Evolutionary conservation across 331 rosid genomes (phyloP).

Genomic region (Cydonia oblonga): DNA sequence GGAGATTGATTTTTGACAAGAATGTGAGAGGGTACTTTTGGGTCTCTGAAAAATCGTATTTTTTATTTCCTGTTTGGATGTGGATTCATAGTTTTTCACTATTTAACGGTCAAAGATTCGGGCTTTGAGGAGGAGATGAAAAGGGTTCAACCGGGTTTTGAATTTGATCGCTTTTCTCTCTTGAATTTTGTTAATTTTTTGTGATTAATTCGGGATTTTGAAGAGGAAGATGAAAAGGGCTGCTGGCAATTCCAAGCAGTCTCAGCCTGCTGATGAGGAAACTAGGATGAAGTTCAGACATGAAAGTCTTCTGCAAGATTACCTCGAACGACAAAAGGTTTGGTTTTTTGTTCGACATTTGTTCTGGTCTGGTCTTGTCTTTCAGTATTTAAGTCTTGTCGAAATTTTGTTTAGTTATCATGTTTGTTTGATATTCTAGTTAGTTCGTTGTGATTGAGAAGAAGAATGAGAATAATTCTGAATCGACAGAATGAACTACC

Average conservation of each 20-base stretch:
- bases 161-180: not conserved
- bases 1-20: not conserved
- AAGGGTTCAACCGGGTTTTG: not conserved
- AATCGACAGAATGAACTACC: not conserved
- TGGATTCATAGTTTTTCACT: not conserved
- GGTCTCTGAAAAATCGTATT: too few relatives aligned
- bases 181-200: not conserved
- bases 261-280: slow-evolving; percentile 4
- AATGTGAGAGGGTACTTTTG: too few relatives aligned
- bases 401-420: not conserved
- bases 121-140: slow-evolving; percentile 1
- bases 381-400: too few relatives aligned
- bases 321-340: slow-evolving; percentile 48
- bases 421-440: not conserved
- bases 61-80: slow-evolving; percentile 1
- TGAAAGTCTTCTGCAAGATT: slow-evolving; percentile 26
- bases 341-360: not conserved
- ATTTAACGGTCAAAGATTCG: not conserved
- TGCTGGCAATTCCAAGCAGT: slow-evolving; percentile 11
- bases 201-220: not conserved
- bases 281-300: slow-evolving; percentile 11
- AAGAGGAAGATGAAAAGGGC: slow-evolving; percentile 30
- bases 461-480: not conserved
- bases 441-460: not conserved
- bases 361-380: not conserved